phyloP scores from a whole-genome alignment of 805 yeast genomes.

The Ascoidea rubescens region DNA sequence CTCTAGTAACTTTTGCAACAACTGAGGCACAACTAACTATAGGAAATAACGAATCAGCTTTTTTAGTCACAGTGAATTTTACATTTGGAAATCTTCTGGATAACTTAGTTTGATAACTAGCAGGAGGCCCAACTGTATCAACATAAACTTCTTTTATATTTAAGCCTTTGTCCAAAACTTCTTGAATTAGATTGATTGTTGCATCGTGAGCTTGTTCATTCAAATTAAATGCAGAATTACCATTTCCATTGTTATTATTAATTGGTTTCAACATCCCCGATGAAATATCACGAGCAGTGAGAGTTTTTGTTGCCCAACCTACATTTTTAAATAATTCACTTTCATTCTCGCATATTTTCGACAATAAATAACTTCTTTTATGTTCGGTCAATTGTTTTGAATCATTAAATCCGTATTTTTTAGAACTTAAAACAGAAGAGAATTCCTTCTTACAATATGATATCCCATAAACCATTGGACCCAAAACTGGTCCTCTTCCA shows the following conservation, averaged over 20 bases:
- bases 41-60: conserved; percentile 88
- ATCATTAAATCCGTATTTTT: conserved; percentile 76
- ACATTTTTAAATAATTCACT: conserved; percentile 38
- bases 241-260: conserved; percentile 23
- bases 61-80: conserved; percentile 74
- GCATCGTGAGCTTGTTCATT: conserved; percentile 96
- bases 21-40: conserved; percentile 91
- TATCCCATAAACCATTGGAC: conserved; percentile 95
- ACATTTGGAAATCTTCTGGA: conserved; percentile 53
- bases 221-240: conserved; percentile 38
- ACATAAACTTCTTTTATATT: conserved; percentile 56
- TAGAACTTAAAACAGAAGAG: conserved; percentile 28
- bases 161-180: conserved; percentile 47
- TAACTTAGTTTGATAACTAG: conserved; percentile 64
- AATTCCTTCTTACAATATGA: conserved; percentile 57
- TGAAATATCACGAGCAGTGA: conserved; percentile 80
- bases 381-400: conserved; percentile 76
- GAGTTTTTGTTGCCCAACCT: conserved; percentile 80
- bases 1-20: conserved; percentile 94
- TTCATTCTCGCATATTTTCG: conserved; percentile 33
- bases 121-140: conserved; percentile 97
- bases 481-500: conserved; percentile 95
- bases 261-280: conserved; percentile 69
- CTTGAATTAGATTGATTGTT: conserved; percentile 66
- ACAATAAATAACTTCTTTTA: conserved; percentile 48